Percentiles rank a stretch among this genome's conserved stretches.
These are phyloP conservation scores for Salvia miltiorrhiza DNA, from an alignment of 257 asterid species.

Conservation along the genomic window DNA sequence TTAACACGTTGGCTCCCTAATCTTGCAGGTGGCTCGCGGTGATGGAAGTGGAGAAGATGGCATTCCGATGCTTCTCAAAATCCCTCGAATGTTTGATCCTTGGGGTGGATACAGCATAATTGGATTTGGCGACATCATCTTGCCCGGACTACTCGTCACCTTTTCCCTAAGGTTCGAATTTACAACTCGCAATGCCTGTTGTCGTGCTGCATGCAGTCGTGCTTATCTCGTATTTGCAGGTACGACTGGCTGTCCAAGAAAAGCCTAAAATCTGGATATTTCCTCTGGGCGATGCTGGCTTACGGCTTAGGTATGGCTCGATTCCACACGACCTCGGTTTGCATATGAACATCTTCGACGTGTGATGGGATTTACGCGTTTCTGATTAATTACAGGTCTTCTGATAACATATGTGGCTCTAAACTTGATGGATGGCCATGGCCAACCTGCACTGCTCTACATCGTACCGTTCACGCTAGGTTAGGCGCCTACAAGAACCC, in stretches of 20 bases:
- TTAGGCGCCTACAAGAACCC: slow-evolving; percentile 23
- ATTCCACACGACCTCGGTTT: neutral
- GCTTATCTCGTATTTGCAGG: slow-evolving; percentile 40
- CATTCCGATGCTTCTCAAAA: slow-evolving; percentile 86
- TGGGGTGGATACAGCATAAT: slow-evolving; percentile 96
- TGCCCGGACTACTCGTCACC: slow-evolving; percentile 86
- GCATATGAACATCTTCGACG: neutral
- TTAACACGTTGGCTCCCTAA: slow-evolving; percentile 5
- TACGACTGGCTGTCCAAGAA: slow-evolving; percentile 89
- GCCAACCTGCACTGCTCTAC: slow-evolving; percentile 97
- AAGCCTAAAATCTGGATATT: slow-evolving; percentile 75
- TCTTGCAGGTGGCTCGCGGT: slow-evolving; percentile 81
- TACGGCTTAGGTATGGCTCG: slow-evolving; percentile 70
- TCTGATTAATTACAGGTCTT: slow-evolving; percentile 35
- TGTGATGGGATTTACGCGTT: neutral
- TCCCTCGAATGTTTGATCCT: slow-evolving; percentile 94
- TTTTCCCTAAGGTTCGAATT: slow-evolving; percentile 47
- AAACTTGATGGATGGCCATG: slow-evolving; percentile 95
- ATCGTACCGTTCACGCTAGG: slow-evolving; percentile 97
- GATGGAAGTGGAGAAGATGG: slow-evolving; percentile 98
- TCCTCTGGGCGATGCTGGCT: slow-evolving; percentile 87
- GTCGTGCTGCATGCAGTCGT: neutral
- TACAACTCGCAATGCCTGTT: neutral
- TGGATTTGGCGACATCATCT: slow-evolving; percentile 87
- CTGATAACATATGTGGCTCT: slow-evolving; percentile 85